These are phyloP conservation scores for Apiospora rasikravindrae DNA, from an alignment of 2,329 filamentous ascomycete genomes.

Conservation along the genomic window DNA sequence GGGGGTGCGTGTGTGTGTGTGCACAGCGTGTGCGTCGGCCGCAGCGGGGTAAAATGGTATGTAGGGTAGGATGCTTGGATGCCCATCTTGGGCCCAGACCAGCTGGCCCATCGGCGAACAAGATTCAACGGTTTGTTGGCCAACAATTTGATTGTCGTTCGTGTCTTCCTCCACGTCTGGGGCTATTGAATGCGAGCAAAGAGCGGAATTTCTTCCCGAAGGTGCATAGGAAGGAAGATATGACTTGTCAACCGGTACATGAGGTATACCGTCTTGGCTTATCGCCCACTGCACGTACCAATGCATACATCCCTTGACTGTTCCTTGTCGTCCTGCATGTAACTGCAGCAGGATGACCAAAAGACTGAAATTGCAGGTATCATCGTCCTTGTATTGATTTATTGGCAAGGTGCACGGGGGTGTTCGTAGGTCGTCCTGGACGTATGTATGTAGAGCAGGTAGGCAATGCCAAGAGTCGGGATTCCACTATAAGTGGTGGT, in stretches of 20 bases:
- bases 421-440: not conserved
- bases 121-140: not conserved
- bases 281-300: not conserved
- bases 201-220: constrained; percentile 1
- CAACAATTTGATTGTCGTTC: constrained; percentile 8
- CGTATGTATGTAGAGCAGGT: not conserved
- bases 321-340: not conserved
- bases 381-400: not conserved
- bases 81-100: constrained; percentile 4
- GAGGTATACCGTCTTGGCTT: constrained; percentile 2
- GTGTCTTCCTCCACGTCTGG: not conserved
- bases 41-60: not conserved
- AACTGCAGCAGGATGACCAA: not conserved
- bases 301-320: not conserved
- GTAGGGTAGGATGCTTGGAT: not conserved
- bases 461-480: not conserved
- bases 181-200: constrained; percentile 15
- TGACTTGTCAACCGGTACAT: not conserved
- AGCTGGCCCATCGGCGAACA: not conserved
- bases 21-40: not conserved
- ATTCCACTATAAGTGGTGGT: not conserved
- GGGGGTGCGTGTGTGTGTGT: not conserved
- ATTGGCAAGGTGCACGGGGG: not conserved
- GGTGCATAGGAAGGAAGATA: not conserved
- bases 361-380: not conserved